Base-by-base conservation (phyloP, 1,139 yeast genomes). In the Hemisphaericaspora lyxosophila region DNA sequence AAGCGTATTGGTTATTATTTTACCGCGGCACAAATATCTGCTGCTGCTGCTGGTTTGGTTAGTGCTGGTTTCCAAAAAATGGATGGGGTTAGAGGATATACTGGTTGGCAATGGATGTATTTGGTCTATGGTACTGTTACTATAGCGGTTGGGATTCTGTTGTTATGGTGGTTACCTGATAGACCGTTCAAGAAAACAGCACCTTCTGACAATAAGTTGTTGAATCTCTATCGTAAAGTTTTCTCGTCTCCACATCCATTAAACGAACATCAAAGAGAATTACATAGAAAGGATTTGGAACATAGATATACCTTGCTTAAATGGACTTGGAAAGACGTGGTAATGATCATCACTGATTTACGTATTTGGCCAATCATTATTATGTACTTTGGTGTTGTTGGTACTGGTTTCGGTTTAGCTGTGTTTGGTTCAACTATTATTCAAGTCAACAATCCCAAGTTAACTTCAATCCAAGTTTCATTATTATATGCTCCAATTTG, bases 301-400 rank as follows among this genome's bases (percentile, higher is more conserved):
- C 64, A 65, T 13, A 64, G 63, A 27, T 63, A 62, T 42, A 53
- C 58, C 34, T 55, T 60, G 24, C 46, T 77, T 6, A 48, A 55
- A 7, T 87, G 95, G 94, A 71, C 73, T 2, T 66, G 80, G 69
- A 67, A 60, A 34, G 92, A 86, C 41, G 67, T 87, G 19, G 56
- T 63, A 32, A 59, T 57, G n/a, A 75, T 87, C 34, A 53, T 85
- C 20, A 54, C 70, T 19, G 95, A 87, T 56, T 53, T 73, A 32
- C 71, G 94, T 48, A 70, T 84, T 32, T 86, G 92, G 92, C 94
- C 95, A 1, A 62, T 87, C 43, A 69, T 85, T 35, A 70, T 87
- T 64, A 87, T 87, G 96, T 87, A 87, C 61, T 88, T 87, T 60
- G 96, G 96, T 7, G 95, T 85, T 12, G 96, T 87, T 14, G 96